Conservation (phyloP, 805 yeast species). For the Kazachstania kunashirensis region DNA sequence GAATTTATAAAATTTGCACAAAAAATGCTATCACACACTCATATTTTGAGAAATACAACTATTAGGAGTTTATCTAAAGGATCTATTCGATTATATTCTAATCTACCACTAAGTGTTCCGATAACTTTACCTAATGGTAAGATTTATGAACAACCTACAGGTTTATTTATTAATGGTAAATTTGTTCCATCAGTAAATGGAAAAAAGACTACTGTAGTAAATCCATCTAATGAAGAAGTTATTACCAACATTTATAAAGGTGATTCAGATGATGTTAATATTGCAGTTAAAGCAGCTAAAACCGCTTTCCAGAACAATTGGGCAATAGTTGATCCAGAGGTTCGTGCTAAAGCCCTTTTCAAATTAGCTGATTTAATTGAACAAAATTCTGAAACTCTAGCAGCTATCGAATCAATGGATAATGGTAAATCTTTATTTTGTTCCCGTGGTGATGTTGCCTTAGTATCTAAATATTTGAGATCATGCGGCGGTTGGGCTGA, state of each 20-base stretch:
- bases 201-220: constrained; percentile 50
- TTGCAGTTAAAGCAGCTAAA: constrained; percentile 79
- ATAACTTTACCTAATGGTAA: constrained; percentile 66
- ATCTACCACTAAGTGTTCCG: constrained; percentile 36
- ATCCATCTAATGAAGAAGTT: constrained; percentile 68
- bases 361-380: constrained; percentile 76
- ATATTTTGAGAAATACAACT: neutral
- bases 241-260: constrained; percentile 68
- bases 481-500: constrained; percentile 90
- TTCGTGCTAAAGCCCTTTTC: constrained; percentile 51
- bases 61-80: constrained; percentile 3
- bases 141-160: constrained; percentile 69
- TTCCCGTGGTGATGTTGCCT: constrained; percentile 66
- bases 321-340: constrained; percentile 60
- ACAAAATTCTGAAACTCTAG: constrained; percentile 57
- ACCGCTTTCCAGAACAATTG: constrained; percentile 71
- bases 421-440: constrained; percentile 75
- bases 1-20: too few relatives aligned
- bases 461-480: constrained; percentile 60
- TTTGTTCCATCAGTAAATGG: constrained; percentile 53
- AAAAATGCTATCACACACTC: constrained; percentile 8
- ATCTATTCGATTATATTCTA: constrained; percentile 26
- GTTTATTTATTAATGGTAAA: constrained; percentile 72
- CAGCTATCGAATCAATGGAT: constrained; percentile 76
- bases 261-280: constrained; percentile 65